Conservation (phyloP, 2,329 filamentous ascomycete species). For the Sarocladium kiliense region DNA sequence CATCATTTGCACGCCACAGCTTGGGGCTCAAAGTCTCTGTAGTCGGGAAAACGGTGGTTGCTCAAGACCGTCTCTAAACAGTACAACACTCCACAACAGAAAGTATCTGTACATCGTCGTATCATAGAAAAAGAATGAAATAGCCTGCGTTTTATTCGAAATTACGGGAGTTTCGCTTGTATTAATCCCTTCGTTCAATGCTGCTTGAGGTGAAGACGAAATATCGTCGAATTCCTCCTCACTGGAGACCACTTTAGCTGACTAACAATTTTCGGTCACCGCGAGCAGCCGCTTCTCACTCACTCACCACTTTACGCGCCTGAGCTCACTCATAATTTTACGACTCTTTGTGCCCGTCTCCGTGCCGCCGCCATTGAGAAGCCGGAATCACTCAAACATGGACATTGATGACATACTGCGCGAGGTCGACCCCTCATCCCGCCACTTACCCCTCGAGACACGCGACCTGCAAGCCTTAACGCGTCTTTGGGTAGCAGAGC, state of each 20-base stretch:
- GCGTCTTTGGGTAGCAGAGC: constrained; percentile 88
- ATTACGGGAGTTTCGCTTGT: no score
- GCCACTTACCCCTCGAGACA: constrained; percentile 51
- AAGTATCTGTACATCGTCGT: no score
- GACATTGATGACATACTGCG: constrained; percentile 78
- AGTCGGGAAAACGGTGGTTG: no score
- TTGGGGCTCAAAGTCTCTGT: no score
- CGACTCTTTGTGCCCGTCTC: background rate
- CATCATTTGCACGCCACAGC: no score
- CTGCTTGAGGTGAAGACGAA: background rate
- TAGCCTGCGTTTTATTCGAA: no score
- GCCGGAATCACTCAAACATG: constrained; percentile 37
- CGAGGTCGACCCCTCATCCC: constrained; percentile 59
- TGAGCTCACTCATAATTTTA: no score
- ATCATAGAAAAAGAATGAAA: no score
- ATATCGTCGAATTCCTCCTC: background rate
- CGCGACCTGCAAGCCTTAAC: constrained; percentile 85
- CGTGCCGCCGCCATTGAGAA: no score
- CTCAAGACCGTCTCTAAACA: no score
- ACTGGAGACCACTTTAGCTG: background rate
- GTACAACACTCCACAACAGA: no score
- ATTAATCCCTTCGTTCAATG: background rate
- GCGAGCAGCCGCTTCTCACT: background rate
- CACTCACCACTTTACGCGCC: background rate
- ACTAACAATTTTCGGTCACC: background rate